A percentile compares a stretch with the other conserved stretches of the same genome.
phyloP scores from a whole-genome alignment of 108 stramenopile genomes.

The Skeletonema potamos region DNA sequence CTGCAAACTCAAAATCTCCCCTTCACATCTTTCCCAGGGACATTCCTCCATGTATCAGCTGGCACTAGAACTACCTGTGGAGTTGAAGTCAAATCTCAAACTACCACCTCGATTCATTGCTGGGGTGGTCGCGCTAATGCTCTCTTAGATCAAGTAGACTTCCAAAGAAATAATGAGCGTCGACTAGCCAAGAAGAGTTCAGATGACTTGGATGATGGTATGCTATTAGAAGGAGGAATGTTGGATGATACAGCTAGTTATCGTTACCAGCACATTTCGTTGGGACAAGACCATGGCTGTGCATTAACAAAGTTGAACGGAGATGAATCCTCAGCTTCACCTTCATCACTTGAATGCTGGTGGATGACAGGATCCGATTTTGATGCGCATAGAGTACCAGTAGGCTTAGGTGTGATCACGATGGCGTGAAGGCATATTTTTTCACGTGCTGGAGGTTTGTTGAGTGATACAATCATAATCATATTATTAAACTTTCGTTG shows the following conservation, averaged over 20 bases:
- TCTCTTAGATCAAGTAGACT: conserved; percentile 22
- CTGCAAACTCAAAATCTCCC: too few relatives aligned
- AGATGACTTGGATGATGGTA: neutral
- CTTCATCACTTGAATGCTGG: conserved; percentile 29
- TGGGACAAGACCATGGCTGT: conserved; percentile 41
- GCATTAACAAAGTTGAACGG: neutral
- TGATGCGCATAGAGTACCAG: conserved; percentile 30
- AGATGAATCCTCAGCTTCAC: conserved; percentile 1
- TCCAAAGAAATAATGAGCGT: neutral
- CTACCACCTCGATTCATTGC: conserved; percentile 15
- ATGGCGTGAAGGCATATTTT: neutral
- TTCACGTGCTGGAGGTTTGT: too few relatives aligned
- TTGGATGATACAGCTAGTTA: neutral
- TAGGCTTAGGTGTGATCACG: conserved; percentile 5
- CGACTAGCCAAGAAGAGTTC: neutral
- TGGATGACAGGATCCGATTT: conserved; percentile 41
- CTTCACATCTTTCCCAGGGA: neutral
- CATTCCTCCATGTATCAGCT: conserved; percentile 34
- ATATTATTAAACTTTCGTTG: too few relatives aligned
- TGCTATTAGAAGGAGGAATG: neutral
- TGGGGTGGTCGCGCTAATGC: conserved; percentile 38
- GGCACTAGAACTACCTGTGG: conserved; percentile 29
- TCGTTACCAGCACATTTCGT: conserved; percentile 21
- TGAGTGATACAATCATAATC: too few relatives aligned
- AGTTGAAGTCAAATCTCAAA: conserved; percentile 15